A percentile compares a stretch with the other conserved stretches of the same genome.
Evolutionary conservation across 257 asterid species (phyloP).

Genomic region (Dorcoceras hygrometricum): DNA sequence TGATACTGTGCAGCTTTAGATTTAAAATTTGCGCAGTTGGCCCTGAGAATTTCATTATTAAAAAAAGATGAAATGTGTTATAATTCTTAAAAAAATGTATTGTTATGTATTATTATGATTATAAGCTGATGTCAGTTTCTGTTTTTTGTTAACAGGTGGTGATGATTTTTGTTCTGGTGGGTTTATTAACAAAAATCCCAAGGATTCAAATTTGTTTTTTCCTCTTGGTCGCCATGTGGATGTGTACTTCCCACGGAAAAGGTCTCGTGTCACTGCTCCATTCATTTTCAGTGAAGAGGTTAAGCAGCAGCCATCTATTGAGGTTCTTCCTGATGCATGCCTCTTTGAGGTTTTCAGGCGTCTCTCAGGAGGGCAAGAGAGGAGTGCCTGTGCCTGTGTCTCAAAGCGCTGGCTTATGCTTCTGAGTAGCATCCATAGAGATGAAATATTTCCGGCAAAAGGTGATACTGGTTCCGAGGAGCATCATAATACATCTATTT

Average conservation of each 20-base stretch:
- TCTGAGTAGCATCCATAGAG: conserved; percentile 64
- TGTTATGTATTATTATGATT: too few species aligned
- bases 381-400: conserved; percentile 72
- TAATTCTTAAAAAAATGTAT: neutral
- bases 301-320: conserved; percentile 60
- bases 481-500: conserved; percentile 26
- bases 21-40: neutral
- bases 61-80: too few species aligned
- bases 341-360: conserved; percentile 90
- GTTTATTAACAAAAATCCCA: conserved; percentile 36
- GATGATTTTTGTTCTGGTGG: conserved; percentile 48
- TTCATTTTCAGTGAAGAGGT: conserved; percentile 41
- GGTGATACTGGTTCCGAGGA: conserved; percentile 19
- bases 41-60: neutral
- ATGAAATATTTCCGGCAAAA: conserved; percentile 39
- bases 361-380: conserved; percentile 61
- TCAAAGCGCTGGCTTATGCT: conserved; percentile 94
- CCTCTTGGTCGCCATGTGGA: conserved; percentile 58
- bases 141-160: conserved; percentile 43
- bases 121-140: neutral
- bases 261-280: conserved; percentile 77
- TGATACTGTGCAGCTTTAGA: neutral
- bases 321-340: conserved; percentile 92
- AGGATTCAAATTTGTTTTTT: conserved; percentile 45
- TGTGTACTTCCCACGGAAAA: conserved; percentile 66